Evolutionary conservation across 805 yeast species (phyloP).

Genomic region (Helenozyma baotianmanensis): DNA sequence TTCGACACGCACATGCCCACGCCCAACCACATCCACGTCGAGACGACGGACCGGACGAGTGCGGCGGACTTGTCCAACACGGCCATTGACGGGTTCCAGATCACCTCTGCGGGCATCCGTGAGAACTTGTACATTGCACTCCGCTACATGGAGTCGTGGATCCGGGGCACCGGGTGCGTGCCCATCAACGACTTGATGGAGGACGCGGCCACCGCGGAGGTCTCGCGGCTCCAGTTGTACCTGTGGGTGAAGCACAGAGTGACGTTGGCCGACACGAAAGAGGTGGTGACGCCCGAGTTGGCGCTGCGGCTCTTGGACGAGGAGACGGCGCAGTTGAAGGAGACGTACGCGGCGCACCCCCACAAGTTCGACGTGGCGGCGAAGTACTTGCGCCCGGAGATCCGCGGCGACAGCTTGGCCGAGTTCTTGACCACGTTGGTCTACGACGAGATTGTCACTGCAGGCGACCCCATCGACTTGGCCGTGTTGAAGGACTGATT

Average conservation of each 20-base stretch:
- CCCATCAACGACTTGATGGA: constrained; percentile 85
- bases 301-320: constrained; percentile 54
- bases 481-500: constrained; percentile 30
- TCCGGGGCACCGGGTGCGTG: constrained; percentile 78
- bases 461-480: constrained; percentile 39
- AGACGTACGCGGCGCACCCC: constrained; percentile 43
- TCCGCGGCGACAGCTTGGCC: constrained; percentile 65
- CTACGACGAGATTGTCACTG: constrained; percentile 66
- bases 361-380: constrained; percentile 69
- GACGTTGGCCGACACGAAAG: constrained; percentile 52
- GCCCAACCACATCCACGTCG: constrained; percentile 67
- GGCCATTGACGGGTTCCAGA: constrained; percentile 53
- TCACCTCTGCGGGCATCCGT: constrained; percentile 67
- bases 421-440: constrained; percentile 74
- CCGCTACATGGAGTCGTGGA: constrained; percentile 82
- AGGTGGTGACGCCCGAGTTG: constrained; percentile 54
- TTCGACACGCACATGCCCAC: constrained; percentile 77
- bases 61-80: constrained; percentile 62
- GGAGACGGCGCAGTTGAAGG: constrained; percentile 51
- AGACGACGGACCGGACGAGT: constrained; percentile 43
- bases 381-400: constrained; percentile 66
- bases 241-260: constrained; percentile 78
- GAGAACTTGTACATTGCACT: constrained; percentile 72
- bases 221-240: constrained; percentile 74
- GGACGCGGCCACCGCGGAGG: constrained; percentile 89